phyloP scores from a whole-genome alignment of 2,329 filamentous ascomycete genomes.

The Calonectria montana region DNA sequence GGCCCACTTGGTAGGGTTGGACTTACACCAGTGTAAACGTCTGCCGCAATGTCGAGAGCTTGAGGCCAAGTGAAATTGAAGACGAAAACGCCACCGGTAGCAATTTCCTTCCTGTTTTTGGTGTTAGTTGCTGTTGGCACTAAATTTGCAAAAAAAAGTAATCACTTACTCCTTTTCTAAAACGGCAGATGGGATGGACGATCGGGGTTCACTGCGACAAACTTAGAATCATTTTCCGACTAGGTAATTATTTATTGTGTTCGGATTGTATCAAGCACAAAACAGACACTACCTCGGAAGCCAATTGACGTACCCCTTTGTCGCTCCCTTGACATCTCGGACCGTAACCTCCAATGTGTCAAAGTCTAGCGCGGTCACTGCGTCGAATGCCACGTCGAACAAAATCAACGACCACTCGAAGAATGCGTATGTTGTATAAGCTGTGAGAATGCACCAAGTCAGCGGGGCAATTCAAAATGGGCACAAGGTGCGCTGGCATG shows the following conservation, averaged over 20 bases:
- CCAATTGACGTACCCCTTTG: constrained; percentile 98
- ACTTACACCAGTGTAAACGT: constrained; percentile 90
- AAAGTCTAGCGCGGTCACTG: constrained; percentile 94
- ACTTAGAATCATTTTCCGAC: constrained; percentile 53
- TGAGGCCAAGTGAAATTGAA: constrained; percentile 79
- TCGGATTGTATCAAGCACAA: constrained; percentile 38
- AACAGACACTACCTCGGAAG: constrained; percentile 81
- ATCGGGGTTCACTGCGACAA: constrained; percentile 58
- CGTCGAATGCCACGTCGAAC: constrained; percentile 96
- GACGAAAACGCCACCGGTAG: constrained; percentile 76
- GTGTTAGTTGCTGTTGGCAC: constrained; percentile 32
- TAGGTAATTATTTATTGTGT: constrained; percentile 44
- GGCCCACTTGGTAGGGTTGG: background rate
- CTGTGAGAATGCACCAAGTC: constrained; percentile 57
- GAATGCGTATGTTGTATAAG: constrained; percentile 97
- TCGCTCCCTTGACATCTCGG: constrained; percentile 87
- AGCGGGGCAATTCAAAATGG: constrained; percentile 22
- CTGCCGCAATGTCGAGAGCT: constrained; percentile 83
- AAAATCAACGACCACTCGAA: constrained; percentile 97
- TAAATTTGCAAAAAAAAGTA: background rate
- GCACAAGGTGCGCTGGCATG: background rate
- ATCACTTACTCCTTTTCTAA: constrained; percentile 79
- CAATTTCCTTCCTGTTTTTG: constrained; percentile 76
- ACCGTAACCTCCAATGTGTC: constrained; percentile 87
- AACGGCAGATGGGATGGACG: constrained; percentile 59